Conservation (phyloP, 164 flowering plant genomes). For the Hamamelis virginiana region DNA sequence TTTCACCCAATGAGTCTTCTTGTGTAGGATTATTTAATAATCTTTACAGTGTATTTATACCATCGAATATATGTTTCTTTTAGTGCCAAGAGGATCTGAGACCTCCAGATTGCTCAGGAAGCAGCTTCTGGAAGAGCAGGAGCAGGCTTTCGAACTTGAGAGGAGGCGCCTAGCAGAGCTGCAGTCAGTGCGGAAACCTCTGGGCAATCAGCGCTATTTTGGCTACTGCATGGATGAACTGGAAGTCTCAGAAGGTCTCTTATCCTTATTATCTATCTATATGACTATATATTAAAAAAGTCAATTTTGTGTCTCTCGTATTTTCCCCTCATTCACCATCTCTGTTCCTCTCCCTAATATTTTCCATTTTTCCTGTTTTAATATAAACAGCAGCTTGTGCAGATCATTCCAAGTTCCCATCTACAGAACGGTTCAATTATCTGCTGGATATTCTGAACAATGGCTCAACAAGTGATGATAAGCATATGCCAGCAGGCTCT, state of each 20-base stretch:
- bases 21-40: too few relatives aligned
- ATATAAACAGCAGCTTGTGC: not conserved
- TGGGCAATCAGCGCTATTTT: conserved; percentile 8
- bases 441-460: conserved; percentile 43
- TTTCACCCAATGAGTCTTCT: not conserved
- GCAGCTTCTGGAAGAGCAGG: conserved; percentile 30
- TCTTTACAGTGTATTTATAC: not conserved
- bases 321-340: not conserved
- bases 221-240: conserved; percentile 21
- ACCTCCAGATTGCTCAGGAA: conserved; percentile 24
- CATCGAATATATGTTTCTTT: not conserved
- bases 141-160: conserved; percentile 31
- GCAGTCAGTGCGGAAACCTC: conserved; percentile 15
- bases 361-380: not conserved
- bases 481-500: conserved; percentile 26
- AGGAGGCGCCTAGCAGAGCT: conserved; percentile 24
- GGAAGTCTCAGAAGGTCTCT: conserved; percentile 28
- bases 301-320: not conserved
- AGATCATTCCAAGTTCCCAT: conserved; percentile 28
- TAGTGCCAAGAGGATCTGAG: conserved; percentile 34
- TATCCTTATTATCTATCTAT: not conserved
- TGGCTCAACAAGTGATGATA: conserved; percentile 40
- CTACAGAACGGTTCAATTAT: conserved; percentile 31
- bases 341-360: not conserved
- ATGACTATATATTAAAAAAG: too few relatives aligned